A percentile compares a stretch with the other conserved stretches of the same genome.
Evolutionary conservation across 345 rosid genomes (phyloP).

Genomic region (Camelina sativa): DNA sequence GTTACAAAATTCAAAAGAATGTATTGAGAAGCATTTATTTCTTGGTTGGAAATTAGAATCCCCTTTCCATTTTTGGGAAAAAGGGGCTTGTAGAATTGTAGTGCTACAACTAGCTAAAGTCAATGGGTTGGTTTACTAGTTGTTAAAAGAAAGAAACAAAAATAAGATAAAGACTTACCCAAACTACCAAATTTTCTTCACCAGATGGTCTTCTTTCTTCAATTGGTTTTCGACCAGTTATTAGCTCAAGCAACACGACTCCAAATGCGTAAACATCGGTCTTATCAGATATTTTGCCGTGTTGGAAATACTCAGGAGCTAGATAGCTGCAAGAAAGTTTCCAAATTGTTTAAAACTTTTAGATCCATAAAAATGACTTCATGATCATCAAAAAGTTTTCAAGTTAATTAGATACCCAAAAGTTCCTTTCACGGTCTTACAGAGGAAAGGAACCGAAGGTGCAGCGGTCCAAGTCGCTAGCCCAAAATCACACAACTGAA

Average conservation of each 20-base stretch:
- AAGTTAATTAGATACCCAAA: constrained; percentile 63
- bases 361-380: not conserved
- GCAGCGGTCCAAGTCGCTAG: constrained; percentile 95
- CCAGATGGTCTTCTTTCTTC: constrained; percentile 79
- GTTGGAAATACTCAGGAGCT: constrained; percentile 98
- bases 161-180: constrained; percentile 63
- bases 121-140: constrained; percentile 43
- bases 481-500: constrained; percentile 94
- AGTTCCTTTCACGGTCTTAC: constrained; percentile 98
- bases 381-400: constrained; percentile 35
- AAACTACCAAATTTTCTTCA: constrained; percentile 90
- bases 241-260: constrained; percentile 83
- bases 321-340: constrained; percentile 59
- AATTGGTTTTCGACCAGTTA: constrained; percentile 88
- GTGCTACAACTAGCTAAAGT: constrained; percentile 41
- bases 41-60: constrained; percentile 29
- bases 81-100: constrained; percentile 22
- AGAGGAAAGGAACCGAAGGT: constrained; percentile 86
- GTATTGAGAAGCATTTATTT: not conserved
- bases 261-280: constrained; percentile 97
- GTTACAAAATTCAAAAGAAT: not conserved
- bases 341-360: not conserved
- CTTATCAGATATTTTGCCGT: constrained; percentile 91
- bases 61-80: constrained; percentile 2
- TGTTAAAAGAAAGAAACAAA: constrained; percentile 24